Conservation (phyloP, 192 early-diverging fungal species). For the Podila epicladia region DNA sequence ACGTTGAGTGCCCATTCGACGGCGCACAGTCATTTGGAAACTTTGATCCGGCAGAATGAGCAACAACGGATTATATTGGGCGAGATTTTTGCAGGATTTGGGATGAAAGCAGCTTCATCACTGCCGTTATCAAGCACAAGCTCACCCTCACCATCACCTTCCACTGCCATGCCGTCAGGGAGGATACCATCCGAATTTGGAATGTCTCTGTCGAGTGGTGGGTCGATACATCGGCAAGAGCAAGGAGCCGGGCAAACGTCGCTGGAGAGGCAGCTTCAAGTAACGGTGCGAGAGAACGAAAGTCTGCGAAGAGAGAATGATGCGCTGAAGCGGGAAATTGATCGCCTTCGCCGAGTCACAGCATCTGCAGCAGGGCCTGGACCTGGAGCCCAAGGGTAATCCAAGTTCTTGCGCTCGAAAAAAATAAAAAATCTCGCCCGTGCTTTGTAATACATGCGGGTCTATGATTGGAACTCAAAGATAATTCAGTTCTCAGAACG, state of each 20-base stretch:
- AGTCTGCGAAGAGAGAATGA: slow-evolving; percentile 49
- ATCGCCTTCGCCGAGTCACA: slow-evolving; percentile 1
- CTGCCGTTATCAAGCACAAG: background rate
- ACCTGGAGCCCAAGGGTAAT: too few species aligned
- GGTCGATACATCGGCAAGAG: slow-evolving; percentile 22
- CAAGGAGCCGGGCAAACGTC: background rate
- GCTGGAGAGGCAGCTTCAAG: slow-evolving; percentile 37
- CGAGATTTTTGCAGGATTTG: slow-evolving; percentile 31
- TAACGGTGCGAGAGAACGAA: slow-evolving; percentile 39
- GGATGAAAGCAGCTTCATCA: slow-evolving; percentile 4
- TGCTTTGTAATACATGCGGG: too few species aligned
- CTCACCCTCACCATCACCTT: background rate
- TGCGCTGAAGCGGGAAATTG: slow-evolving; percentile 34
- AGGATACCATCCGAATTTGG: background rate
- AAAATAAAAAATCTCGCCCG: background rate
- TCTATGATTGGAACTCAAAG: too few species aligned
- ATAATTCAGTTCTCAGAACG: too few species aligned
- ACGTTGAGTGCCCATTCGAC: slow-evolving; percentile 13
- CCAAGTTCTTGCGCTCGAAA: too few species aligned
- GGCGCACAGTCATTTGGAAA: slow-evolving; percentile 35
- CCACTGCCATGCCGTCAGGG: too few species aligned
- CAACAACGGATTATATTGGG: slow-evolving; percentile 41
- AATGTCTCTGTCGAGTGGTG: slow-evolving; percentile 9
- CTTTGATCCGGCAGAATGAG: slow-evolving; percentile 55
- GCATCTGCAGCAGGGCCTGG: too few species aligned